Evolutionary conservation across 2,329 filamentous ascomycete genomes (phyloP), one percentile per base, ranked within the genome.

Genomic region (Lanzia echinophila): DNA sequence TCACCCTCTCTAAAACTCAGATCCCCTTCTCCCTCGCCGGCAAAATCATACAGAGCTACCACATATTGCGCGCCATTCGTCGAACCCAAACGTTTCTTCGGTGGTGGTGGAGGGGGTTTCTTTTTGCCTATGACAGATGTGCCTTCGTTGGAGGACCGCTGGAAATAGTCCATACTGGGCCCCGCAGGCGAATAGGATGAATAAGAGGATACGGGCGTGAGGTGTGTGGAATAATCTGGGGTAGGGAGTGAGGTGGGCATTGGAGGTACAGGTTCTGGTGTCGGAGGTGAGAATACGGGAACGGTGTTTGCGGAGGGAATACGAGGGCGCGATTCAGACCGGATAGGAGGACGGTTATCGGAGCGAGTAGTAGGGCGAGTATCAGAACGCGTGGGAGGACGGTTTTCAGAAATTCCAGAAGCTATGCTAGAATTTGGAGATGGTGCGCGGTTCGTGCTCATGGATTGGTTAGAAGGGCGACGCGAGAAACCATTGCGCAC

Each of bases 1-100:
- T 94, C 89, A 2, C 88, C 89, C 68, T 91, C 86, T 31, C 75
- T 75, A 66, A 95, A 95, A 2, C 77, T 77, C 49, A 95, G 67
- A 67, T 95, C 89, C 0, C 86, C 87, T 1, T 73, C 69, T 6
- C 78, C 79, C 64, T 90, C 83, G 0, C 86, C 87, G 1, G 77
- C 75, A 66, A 90, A 95, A 60, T 86, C 79, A 68, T 89, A 94
- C 63, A 88, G 73, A 7, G 89, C 89, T 75, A 89, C 60, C 76
- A 77, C 51, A 72, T 73, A 65, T 7, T 24, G 66, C 56, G 13
- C 71, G 70, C 60, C 76, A 74, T 54, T 73, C 72, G 34, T 58
- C 8, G 74, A 75, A 1, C 77, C 71, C 12, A 73, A 70, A 53
- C 79, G 76, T 69, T 87, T 28, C 8, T 28, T 86, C 2, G 79